A percentile compares a stretch with the other conserved stretches of the same genome.
Evolutionary conservation across 768 basidiomycete genomes (phyloP).

Genomic region (Russula virescens): DNA sequence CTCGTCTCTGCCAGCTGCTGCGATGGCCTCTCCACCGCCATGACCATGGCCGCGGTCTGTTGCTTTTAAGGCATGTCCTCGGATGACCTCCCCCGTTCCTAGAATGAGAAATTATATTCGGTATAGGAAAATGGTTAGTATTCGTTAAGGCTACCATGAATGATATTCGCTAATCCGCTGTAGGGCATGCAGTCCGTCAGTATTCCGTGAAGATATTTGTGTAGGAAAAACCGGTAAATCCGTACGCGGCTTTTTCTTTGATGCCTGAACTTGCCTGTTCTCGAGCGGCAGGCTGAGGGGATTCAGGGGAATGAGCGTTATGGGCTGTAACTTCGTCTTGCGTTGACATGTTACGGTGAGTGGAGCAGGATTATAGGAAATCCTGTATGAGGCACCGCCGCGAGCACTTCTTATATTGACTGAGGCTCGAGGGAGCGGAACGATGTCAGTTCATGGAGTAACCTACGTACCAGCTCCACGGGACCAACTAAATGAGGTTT

Average conservation of each 20-base stretch:
- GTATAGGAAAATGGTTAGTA: background rate
- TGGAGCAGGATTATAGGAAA: background rate
- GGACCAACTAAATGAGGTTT: background rate
- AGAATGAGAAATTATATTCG: background rate
- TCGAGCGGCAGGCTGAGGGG: background rate
- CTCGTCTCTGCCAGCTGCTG: background rate
- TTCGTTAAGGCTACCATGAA: constrained; percentile 1
- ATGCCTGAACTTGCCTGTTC: background rate
- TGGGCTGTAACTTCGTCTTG: background rate
- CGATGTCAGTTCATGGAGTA: background rate
- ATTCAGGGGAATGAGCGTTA: background rate
- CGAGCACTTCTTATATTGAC: background rate
- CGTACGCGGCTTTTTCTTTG: background rate
- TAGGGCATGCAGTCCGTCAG: background rate
- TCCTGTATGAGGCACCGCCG: background rate
- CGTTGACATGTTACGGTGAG: background rate
- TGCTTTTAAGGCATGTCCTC: background rate
- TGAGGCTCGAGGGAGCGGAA: background rate
- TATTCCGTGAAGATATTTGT: background rate
- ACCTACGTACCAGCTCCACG: background rate
- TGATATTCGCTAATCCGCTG: constrained; percentile 1
- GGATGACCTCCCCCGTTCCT: constrained; percentile 9
- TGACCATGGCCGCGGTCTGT: background rate
- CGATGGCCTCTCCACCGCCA: background rate
- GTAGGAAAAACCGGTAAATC: background rate